phyloP scores from a whole-genome alignment of 129 eudicot genomes.

The Flaveria sonorensis region DNA sequence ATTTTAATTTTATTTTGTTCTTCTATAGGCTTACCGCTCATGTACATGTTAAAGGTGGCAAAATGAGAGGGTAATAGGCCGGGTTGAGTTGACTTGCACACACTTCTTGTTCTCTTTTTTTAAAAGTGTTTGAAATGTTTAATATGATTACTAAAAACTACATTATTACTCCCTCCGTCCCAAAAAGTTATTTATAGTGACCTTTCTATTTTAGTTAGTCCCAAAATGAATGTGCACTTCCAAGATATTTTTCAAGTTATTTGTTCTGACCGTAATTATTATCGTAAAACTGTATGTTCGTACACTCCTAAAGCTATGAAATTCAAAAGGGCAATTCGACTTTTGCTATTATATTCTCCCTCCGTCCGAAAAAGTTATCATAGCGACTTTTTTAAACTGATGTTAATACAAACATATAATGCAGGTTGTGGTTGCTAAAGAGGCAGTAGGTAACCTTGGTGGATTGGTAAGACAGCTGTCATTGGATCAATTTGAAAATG shows the following conservation, averaged over 20 bases:
- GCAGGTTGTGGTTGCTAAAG: slow-evolving; percentile 99
- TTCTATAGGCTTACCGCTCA: neutral
- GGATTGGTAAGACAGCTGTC: slow-evolving; percentile 94
- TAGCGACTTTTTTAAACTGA: neutral
- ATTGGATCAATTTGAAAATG: slow-evolving; percentile 95
- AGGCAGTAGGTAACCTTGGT: slow-evolving; percentile 90
- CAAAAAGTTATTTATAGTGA: neutral
- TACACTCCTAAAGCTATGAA: neutral
- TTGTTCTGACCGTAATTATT: too few relatives aligned
- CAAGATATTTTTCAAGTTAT: neutral
- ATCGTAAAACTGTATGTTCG: neutral
- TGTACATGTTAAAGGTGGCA: neutral
- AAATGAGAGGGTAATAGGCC: neutral
- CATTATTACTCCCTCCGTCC: neutral
- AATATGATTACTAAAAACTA: neutral
- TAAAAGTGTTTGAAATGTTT: neutral
- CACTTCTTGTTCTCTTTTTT: neutral
- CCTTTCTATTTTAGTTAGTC: neutral
- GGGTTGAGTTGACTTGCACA: neutral
- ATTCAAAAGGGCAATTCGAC: neutral
- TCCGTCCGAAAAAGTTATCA: too few relatives aligned
- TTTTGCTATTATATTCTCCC: neutral
- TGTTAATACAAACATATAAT: neutral
- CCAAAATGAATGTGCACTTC: neutral
- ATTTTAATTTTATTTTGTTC: neutral